These are phyloP conservation scores for Paramecium tetraurelia DNA, from an alignment of 73 alveolate genomes.

Conservation along the genomic window DNA sequence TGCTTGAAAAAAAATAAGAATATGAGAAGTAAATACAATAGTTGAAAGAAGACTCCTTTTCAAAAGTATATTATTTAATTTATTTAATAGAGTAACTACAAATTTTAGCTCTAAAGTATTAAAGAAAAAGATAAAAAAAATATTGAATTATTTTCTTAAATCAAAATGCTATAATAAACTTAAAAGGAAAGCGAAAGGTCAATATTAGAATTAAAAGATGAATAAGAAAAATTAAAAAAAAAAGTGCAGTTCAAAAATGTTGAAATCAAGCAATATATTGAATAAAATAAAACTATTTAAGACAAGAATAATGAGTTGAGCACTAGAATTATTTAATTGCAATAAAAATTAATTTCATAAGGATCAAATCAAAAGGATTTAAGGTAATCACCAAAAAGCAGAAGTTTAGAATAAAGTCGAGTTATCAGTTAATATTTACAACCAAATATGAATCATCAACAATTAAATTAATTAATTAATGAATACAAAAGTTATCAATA, in stretches of 20 bases:
- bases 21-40: neutral
- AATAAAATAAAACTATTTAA: neutral
- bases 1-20: neutral
- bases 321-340: neutral
- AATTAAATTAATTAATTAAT: neutral
- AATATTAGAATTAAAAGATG: neutral
- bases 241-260: neutral
- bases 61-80: neutral
- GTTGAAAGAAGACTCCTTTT: neutral
- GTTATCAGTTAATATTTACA: neutral
- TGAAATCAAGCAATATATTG: neutral
- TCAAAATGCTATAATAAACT: neutral
- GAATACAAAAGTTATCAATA: neutral
- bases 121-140: slow-evolving; percentile 36
- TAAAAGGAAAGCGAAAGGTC: neutral
- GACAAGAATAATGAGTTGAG: neutral
- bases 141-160: neutral
- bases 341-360: neutral
- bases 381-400: neutral
- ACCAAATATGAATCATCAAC: neutral
- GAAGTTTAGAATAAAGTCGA: neutral
- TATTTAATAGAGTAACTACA: neutral
- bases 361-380: neutral
- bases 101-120: neutral
- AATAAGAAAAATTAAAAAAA: neutral